These are phyloP conservation scores for Cocos nucifera DNA, from an alignment of 176 grass and related monocot species.

Conservation along the genomic window DNA sequence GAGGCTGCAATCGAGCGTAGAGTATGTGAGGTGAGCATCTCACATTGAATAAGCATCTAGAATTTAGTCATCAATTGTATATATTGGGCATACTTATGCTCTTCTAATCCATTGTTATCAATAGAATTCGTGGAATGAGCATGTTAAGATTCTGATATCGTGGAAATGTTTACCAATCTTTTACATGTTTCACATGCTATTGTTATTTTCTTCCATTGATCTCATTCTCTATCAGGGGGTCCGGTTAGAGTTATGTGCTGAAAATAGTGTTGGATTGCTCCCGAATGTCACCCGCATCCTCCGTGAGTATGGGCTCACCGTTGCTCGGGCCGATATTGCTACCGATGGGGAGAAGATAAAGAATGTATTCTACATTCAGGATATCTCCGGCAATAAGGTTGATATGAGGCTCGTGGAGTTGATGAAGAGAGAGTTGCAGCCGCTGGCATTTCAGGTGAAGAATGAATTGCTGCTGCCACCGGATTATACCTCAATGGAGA, in stretches of 20 bases:
- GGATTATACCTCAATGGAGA: background rate
- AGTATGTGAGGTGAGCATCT: constrained; percentile 30
- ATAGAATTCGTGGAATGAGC: too few relatives aligned
- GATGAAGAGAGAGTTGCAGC: constrained; percentile 31
- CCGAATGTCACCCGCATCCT: constrained; percentile 35
- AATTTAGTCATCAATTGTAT: too few relatives aligned
- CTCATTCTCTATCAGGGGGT: constrained; percentile 24
- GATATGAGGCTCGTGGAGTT: constrained; percentile 23
- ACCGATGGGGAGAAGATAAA: constrained; percentile 31
- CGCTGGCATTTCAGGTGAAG: constrained; percentile 27
- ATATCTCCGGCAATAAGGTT: constrained; percentile 41
- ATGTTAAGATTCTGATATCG: too few relatives aligned
- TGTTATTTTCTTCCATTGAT: constrained; percentile 5
- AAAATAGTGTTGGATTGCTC: constrained; percentile 32
- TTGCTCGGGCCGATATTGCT: constrained; percentile 36
- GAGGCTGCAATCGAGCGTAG: constrained; percentile 48
- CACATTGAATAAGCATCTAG: background rate
- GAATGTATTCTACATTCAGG: constrained; percentile 35
- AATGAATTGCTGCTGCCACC: constrained; percentile 9
- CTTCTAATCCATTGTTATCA: too few relatives aligned
- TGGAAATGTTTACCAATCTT: too few relatives aligned
- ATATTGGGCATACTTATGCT: too few relatives aligned
- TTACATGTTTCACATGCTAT: background rate
- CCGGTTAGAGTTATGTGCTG: constrained; percentile 35
- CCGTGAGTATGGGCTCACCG: constrained; percentile 39